Conservation (phyloP, 2,329 filamentous ascomycete species). For the Curvularia spicifera region DNA sequence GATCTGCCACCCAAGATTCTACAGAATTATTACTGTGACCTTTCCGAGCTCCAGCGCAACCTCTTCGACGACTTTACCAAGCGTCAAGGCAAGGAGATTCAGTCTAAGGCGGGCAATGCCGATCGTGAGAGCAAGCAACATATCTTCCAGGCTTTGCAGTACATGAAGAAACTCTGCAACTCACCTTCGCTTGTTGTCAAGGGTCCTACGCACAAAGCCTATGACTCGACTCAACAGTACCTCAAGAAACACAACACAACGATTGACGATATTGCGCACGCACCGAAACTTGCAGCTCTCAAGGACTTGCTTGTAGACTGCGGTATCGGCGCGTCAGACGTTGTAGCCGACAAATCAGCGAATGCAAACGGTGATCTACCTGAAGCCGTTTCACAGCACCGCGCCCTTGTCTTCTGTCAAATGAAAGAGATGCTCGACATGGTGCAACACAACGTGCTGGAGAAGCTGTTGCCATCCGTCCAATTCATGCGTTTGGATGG, state of each 20-base stretch:
- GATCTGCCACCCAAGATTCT: constrained; percentile 97
- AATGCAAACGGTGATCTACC: constrained; percentile 61
- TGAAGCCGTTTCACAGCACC: constrained; percentile 91
- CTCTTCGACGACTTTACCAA: constrained; percentile 96
- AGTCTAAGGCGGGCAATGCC: constrained; percentile 75
- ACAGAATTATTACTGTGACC: constrained; percentile 98
- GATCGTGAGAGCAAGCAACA: constrained; percentile 97
- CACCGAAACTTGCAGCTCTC: constrained; percentile 89
- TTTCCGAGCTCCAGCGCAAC: constrained; percentile 91
- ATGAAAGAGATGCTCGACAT: constrained; percentile 99
- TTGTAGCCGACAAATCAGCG: constrained; percentile 55
- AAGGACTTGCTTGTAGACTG: constrained; percentile 97
- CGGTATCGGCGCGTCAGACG: constrained; percentile 75
- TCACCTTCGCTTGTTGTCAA: constrained; percentile 97
- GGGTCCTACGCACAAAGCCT: constrained; percentile 80
- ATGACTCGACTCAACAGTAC: constrained; percentile 83
- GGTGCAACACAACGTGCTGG: constrained; percentile 92
- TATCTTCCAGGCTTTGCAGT: constrained; percentile 98
- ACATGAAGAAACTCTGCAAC: constrained; percentile 99
- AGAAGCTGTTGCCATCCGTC: constrained; percentile 87
- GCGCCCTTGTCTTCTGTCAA: constrained; percentile 96
- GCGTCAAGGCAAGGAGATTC: constrained; percentile 88
- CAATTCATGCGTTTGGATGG: constrained; percentile 95
- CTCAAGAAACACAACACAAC: constrained; percentile 79
- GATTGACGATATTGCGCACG: constrained; percentile 84